Evolutionary conservation across 2,329 filamentous ascomycete genomes (phyloP), one percentile per base, ranked within the genome.

Genomic region (Cytospora paraplurivora): DNA sequence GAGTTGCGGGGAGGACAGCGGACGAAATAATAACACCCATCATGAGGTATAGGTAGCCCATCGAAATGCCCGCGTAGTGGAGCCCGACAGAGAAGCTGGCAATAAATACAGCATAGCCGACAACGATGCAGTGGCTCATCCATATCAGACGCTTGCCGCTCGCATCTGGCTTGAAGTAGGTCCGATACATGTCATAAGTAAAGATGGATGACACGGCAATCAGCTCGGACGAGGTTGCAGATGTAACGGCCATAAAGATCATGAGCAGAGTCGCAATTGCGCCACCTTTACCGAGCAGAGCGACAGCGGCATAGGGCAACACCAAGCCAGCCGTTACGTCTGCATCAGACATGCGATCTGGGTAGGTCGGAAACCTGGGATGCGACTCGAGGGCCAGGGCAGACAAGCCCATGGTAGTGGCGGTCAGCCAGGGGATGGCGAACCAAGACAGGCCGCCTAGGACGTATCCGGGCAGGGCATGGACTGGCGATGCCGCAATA

Each of bases 21-120:
- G 90, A 86, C 0, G 89, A 92, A 72, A 97, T 95, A 71, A 97
- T 91, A 57, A 93, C 90, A 8, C 93, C 93, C 93, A 97, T 97
- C 72, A 96, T 85, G 1, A 96, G 79, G 72, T 96, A 96, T 3
- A 96, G 81, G 71, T 93, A 96, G 12, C 92, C 93, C 91, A 97
- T 95, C 12, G 86, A 89, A 66, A 97, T 90, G 21, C 89, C 88
- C 1, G 85, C 87, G 67, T 90, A 89, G 73, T 80, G 86, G 0
- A 95, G 83, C 0, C 90, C 92, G 0, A 91, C 91, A 0, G 88
- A 88, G 75, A 96, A 92, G 1, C 80, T 84, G 15, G 91, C 91
- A 79, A 96, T 94, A 69, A 90, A 82, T 21, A 93, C 69, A 0
- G 91, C 89, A 71, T 93, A 97, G 15, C 71, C 70, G 0, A 87